Conservation (phyloP, 495 filamentous ascomycete species). For the Penicillium bovifimosum region DNA sequence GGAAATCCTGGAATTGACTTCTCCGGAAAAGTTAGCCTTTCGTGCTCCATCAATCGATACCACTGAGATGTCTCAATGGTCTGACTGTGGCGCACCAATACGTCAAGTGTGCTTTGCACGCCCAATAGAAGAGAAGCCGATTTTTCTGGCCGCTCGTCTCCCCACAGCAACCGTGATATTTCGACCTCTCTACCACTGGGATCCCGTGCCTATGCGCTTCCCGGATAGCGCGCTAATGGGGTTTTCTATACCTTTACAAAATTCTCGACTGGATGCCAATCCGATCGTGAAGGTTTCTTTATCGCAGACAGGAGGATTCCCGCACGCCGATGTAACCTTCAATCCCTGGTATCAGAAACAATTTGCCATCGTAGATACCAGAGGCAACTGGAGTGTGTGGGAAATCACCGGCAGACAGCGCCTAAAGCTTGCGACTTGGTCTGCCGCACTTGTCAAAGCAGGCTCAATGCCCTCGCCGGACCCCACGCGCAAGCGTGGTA, state of each 20-base stretch:
- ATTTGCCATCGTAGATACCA: constrained; percentile 66
- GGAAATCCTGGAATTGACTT: constrained; percentile 26
- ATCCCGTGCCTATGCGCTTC: constrained; percentile 27
- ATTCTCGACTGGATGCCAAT: constrained; percentile 57
- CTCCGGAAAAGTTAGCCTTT: constrained; percentile 13
- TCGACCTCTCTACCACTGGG: constrained; percentile 47
- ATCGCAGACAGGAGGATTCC: constrained; percentile 48
- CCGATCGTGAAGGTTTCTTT: constrained; percentile 52
- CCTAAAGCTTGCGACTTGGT: constrained; percentile 25
- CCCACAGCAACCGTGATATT: constrained; percentile 51
- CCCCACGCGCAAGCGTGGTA: constrained; percentile 15
- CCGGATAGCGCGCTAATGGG: constrained; percentile 7
- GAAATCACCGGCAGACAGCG: constrained; percentile 48
- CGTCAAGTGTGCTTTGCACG: constrained; percentile 61
- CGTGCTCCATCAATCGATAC: constrained; percentile 30
- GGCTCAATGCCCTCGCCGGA: constrained; percentile 29
- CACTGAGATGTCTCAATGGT: constrained; percentile 50
- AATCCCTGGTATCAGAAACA: constrained; percentile 67
- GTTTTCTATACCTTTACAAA: constrained; percentile 13
- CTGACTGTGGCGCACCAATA: constrained; percentile 52
- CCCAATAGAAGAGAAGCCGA: constrained; percentile 39
- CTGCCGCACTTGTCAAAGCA: constrained; percentile 18
- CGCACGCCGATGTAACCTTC: constrained; percentile 70
- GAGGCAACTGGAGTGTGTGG: constrained; percentile 74
- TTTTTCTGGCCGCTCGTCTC: constrained; percentile 61